Base-by-base conservation (phyloP, 768 basidiomycete genomes). In the Dictyophora rubrovolvata region DNA sequence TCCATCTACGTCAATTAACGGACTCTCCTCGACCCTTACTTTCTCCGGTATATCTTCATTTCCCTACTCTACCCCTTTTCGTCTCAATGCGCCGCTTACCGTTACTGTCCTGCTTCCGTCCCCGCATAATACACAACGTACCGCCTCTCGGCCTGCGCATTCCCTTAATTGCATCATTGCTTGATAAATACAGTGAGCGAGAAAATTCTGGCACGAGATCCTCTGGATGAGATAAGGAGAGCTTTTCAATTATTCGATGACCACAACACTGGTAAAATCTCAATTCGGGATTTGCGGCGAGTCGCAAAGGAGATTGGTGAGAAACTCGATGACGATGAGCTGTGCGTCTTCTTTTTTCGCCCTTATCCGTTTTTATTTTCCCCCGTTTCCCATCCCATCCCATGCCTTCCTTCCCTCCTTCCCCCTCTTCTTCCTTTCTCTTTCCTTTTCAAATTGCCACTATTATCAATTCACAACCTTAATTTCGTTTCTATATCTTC, bases 221-320 rank as follows among this genome's bases (percentile, higher is more conserved):
- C 96, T 14, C 86, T 90, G 80, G 93, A 96, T 48, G 96, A 99
- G 72, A 92, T 98, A 61, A 81, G 90, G 63, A 82, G 95, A 55
- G 96, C 96, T 1, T 99, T 99, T 74, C 87, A 93, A 67, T 76
- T 99, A 1, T 98, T 98, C 68, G 96, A 97, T 71, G 93, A 95
- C 66, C 95, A 98, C 68, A 82, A 86, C 64, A 94, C 92, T 14
- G 95, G 95, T 16, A 94, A 91, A 72, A 98, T 99, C 63, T 87
- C 83, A 65, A 75, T 98, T 47, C 81, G 89, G 62, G 95, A 98
- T 70, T 77, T 99, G 52, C 79, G 89, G 67, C 79, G 93, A 60
- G 96, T 99, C 21, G 95, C 95, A 35, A 95, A 93, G 67, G 95
- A 99, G 71, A 86, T 99, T 65, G 95, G 93, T 17, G 96, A 98